Evolutionary conservation across 2,329 filamentous ascomycete species (phyloP), one percentile per base, ranked within the genome.

Genomic region (Nigrograna mackinnonii): DNA sequence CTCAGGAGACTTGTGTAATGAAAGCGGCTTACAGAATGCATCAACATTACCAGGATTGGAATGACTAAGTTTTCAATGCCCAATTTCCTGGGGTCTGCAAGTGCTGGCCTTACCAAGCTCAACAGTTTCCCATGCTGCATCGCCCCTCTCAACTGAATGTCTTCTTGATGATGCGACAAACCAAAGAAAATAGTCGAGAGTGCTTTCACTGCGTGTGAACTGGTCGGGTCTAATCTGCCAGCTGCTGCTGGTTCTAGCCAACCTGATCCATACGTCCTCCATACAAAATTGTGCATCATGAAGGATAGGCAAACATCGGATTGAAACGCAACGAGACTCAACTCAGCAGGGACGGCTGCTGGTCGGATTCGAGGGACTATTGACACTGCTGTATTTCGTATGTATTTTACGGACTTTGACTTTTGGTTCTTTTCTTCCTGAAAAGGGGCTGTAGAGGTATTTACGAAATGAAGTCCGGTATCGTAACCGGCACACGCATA

Each of bases 401-500:
- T 16, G 19, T 26, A 35, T 20, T 22, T 11, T 3, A 22, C 37
- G 11, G 16, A 17, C 5, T 6, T 24, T 22, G 18, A 24, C 24
- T 9, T 28, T 28, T 37, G 35, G 16, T 19, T 11, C 19, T 28
- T 26, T 13, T 19, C 21, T 9, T 35, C 22, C 16, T 18, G 20
- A 20, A 46, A 43, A 4, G 39, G 39, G 11, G 35, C 44, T 11
- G 39, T 46, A 4, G 39, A 43, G 14, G 20, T 39, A 18, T 46
- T 47, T 18, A 47, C 21, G 43, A 52, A 52, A 20, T 44, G 49
- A n/a, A 49, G 28, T 12, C 43, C 36, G 14, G 41, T 44, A 17
- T 41, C 39, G 38, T 52, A 52, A 26, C 49, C 49, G 21, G 36
- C 43, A 35, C 49, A 52, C 17, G 17, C 28, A 22, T 52, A 52